phyloP scores from a whole-genome alignment of 2,329 filamentous ascomycete species.

The Pseudogymnoascus sp. region DNA sequence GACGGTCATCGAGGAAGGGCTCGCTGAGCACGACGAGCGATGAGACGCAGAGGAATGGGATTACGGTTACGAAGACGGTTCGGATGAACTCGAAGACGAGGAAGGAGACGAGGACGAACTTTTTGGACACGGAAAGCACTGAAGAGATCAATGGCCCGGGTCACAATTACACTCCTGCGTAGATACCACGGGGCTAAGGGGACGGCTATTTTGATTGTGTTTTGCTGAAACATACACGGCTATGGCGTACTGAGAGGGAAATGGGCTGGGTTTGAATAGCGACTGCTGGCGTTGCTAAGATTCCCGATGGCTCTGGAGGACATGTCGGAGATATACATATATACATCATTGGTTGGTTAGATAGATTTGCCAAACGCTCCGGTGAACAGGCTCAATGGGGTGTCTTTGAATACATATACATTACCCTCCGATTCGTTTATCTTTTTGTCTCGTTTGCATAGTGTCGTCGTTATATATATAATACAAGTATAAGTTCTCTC shows the following conservation, averaged over 20 bases:
- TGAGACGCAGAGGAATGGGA: not conserved
- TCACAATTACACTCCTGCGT: not conserved
- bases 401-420: not conserved
- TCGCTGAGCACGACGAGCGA: not conserved
- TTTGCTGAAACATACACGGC: not conserved
- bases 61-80: not conserved
- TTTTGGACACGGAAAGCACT: conserved; percentile 1
- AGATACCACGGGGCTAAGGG: not conserved
- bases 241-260: not conserved
- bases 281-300: conserved; percentile 1
- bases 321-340: not conserved
- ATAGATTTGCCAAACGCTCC: conserved; percentile 1
- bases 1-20: not conserved
- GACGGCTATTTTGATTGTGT: not conserved
- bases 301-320: not conserved
- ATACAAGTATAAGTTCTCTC: not conserved
- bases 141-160: not conserved
- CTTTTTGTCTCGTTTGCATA: not conserved
- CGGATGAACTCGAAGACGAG: conserved; percentile 1
- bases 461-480: not conserved
- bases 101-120: not conserved
- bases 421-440: not conserved
- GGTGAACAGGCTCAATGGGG: not conserved
- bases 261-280: not conserved
- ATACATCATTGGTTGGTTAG: not conserved